Percentiles rank a stretch among this genome's conserved stretches.
phyloP scores from a whole-genome alignment of 345 rosid species.

The Brassica napus region DNA sequence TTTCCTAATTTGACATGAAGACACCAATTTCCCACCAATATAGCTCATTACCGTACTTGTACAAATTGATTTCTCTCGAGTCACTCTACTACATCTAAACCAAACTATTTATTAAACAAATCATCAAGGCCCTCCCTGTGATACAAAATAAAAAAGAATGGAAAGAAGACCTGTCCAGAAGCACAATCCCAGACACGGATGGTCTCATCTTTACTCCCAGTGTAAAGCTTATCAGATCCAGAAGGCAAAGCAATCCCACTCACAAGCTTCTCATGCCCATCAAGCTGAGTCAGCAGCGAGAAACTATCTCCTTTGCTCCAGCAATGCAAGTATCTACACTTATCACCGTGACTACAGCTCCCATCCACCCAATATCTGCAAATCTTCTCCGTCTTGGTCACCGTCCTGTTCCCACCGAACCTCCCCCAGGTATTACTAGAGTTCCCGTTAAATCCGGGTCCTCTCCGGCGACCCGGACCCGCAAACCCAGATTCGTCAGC shows the following conservation, averaged over 20 bases:
- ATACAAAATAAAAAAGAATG: too few relatives aligned
- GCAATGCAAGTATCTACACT: conserved; percentile 80
- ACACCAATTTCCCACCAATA: background rate
- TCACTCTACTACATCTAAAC: too few relatives aligned
- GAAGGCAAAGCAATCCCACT: conserved; percentile 86
- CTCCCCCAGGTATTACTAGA: conserved; percentile 61
- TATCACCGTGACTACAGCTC: conserved; percentile 72
- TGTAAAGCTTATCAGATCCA: conserved; percentile 84
- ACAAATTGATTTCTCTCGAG: too few relatives aligned
- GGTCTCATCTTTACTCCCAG: conserved; percentile 86
- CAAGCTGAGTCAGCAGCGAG: conserved; percentile 71
- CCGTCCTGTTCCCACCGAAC: conserved; percentile 55
- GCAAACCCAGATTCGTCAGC: conserved; percentile 64
- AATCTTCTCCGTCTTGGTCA: conserved; percentile 66
- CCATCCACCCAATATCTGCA: conserved; percentile 92
- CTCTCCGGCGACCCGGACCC: conserved; percentile 58
- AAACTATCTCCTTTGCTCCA: conserved; percentile 86
- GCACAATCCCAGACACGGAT: conserved; percentile 91
- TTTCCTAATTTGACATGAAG: background rate
- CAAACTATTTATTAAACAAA: conserved; percentile 19
- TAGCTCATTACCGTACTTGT: too few relatives aligned
- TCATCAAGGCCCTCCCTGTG: too few relatives aligned
- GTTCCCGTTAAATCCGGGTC: conserved; percentile 48
- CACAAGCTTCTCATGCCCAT: conserved; percentile 87
- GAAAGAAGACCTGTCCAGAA: conserved; percentile 83